Evolutionary conservation across 169 alveolate genomes (phyloP).

Genomic region (Perkinsus chesapeaki): DNA sequence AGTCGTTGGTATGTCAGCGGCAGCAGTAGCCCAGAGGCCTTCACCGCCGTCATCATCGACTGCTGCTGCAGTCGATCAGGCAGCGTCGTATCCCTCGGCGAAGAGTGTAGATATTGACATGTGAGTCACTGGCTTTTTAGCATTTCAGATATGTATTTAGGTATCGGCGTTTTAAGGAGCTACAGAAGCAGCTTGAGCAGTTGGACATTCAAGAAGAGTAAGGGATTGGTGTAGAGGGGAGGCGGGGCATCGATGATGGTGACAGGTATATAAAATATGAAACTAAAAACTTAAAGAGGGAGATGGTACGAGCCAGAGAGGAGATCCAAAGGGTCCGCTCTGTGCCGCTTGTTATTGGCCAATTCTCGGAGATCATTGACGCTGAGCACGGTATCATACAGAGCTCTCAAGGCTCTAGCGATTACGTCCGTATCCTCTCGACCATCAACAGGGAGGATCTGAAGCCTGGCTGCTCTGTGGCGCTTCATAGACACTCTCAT

Average conservation of each 20-base stretch:
- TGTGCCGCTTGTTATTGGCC: conserved; percentile 97
- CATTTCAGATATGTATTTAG: background rate
- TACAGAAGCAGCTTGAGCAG: background rate
- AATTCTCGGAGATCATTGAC: conserved; percentile 94
- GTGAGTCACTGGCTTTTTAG: background rate
- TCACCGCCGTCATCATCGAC: too few relatives aligned
- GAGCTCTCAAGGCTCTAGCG: conserved; percentile 90
- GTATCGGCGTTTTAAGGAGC: background rate
- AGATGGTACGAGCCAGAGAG: conserved; percentile 88
- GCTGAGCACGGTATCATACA: conserved; percentile 90
- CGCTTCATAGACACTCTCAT: conserved; percentile 98
- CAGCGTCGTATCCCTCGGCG: background rate
- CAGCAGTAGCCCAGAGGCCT: background rate
- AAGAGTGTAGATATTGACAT: background rate
- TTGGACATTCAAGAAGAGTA: background rate
- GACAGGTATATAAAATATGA: conserved; percentile 92
- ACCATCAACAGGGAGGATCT: conserved; percentile 96
- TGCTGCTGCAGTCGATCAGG: background rate
- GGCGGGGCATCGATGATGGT: background rate
- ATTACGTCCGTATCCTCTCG: conserved; percentile 93
- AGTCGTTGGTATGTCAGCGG: background rate
- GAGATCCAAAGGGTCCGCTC: conserved; percentile 94
- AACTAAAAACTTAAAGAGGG: conserved; percentile 91
- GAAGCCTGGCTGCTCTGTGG: conserved; percentile 95
- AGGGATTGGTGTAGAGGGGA: background rate